A percentile compares a stretch with the other conserved stretches of the same genome.
Conservation (phyloP, 2,329 filamentous ascomycete species). For the Alternaria dauci region DNA sequence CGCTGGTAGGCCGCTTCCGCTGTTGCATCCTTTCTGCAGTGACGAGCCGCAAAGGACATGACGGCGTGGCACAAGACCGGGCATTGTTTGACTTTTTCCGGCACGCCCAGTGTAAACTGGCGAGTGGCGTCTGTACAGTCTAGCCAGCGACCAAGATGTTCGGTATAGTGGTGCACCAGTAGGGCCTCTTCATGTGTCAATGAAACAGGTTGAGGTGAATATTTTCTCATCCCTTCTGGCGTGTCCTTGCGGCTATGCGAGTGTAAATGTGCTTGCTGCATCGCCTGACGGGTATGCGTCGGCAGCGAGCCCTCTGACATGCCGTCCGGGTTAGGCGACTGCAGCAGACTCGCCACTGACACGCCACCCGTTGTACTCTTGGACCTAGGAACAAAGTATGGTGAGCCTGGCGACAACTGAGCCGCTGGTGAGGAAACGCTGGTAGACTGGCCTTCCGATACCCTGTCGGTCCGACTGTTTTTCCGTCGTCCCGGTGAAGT, state of each 20-base stretch:
- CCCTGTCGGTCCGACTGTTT: constrained; percentile 21
- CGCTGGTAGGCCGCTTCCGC: constrained; percentile 39
- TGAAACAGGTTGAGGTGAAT: constrained; percentile 16
- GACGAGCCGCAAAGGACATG: constrained; percentile 40
- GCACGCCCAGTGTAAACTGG: constrained; percentile 42
- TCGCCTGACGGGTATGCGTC: neutral
- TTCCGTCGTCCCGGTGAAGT: constrained; percentile 27
- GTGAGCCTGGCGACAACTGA: constrained; percentile 25
- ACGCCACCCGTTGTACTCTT: constrained; percentile 15
- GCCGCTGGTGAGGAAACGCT: constrained; percentile 23
- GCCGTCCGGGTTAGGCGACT: constrained; percentile 9
- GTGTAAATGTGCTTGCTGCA: constrained; percentile 3
- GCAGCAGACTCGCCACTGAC: constrained; percentile 23
- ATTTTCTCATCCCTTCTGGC: constrained; percentile 6
- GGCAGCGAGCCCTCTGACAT: constrained; percentile 9
- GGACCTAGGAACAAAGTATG: constrained; percentile 12
- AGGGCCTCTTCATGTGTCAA: constrained; percentile 35
- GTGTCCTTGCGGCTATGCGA: neutral
- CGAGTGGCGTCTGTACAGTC: constrained; percentile 43
- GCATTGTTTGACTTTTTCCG: constrained; percentile 38
- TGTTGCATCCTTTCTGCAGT: constrained; percentile 28
- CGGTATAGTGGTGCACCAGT: constrained; percentile 42
- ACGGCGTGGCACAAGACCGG: constrained; percentile 42
- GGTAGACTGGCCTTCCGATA: constrained; percentile 17
- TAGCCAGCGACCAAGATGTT: constrained; percentile 43